phyloP scores from a whole-genome alignment of 2,329 filamentous ascomycete genomes.

The Coniella vitis region DNA sequence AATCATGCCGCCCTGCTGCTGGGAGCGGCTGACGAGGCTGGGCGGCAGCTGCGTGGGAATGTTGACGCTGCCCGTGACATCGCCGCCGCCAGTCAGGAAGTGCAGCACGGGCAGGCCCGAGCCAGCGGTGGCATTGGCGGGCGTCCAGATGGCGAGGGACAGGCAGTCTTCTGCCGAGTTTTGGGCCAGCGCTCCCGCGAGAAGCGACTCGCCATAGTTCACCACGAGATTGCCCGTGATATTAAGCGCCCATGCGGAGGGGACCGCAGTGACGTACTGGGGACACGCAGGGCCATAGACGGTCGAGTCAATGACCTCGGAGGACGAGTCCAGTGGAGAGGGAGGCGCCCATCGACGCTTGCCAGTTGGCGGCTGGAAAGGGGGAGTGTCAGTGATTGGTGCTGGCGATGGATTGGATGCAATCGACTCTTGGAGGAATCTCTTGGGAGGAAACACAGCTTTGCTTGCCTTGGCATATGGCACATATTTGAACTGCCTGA shows the following conservation, averaged over 20 bases:
- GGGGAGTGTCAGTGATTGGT: too few species aligned
- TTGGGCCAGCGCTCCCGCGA: neutral
- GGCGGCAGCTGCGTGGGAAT: conserved; percentile 34
- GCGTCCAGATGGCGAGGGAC: conserved; percentile 38
- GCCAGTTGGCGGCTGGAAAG: conserved; percentile 4
- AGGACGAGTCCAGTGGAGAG: conserved; percentile 1
- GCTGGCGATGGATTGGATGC: too few species aligned
- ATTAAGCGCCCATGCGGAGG: conserved; percentile 1
- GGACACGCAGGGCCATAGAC: conserved; percentile 1
- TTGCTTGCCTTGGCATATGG: conserved; percentile 4
- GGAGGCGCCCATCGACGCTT: conserved; percentile 9
- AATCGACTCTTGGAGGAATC: neutral
- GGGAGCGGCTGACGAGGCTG: conserved; percentile 32
- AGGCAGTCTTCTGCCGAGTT: conserved; percentile 30
- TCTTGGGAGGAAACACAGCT: neutral
- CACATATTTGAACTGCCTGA: conserved; percentile 4
- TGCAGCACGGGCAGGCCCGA: conserved; percentile 17
- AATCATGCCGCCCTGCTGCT: conserved; percentile 26
- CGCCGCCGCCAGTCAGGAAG: conserved; percentile 11
- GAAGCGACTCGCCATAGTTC: conserved; percentile 3
- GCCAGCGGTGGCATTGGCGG: conserved; percentile 29
- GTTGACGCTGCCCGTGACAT: conserved; percentile 25
- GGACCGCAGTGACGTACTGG: conserved; percentile 5
- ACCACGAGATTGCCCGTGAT: conserved; percentile 5
- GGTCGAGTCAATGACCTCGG: conserved; percentile 1